These are phyloP conservation scores for Microcyclosporella mali DNA, from an alignment of 2,329 filamentous ascomycete species.

Conservation along the genomic window DNA sequence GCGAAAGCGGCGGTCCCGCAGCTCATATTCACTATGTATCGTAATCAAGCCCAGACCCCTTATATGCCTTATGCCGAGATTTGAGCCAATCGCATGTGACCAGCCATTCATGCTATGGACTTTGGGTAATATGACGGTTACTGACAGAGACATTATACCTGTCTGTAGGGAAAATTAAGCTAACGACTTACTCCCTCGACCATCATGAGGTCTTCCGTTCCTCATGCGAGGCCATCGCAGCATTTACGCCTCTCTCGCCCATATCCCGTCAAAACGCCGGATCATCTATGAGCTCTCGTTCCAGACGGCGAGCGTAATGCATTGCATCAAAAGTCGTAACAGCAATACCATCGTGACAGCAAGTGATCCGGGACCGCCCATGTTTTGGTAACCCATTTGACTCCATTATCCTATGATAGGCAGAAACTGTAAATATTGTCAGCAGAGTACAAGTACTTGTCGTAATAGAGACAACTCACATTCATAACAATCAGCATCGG, in stretches of 20 bases:
- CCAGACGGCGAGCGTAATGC: conserved; percentile 11
- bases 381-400: not conserved
- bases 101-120: no score
- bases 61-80: no score
- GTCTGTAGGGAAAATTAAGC: not conserved
- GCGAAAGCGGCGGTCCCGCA: no score
- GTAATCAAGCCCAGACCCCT: no score
- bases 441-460: conserved; percentile 1
- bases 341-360: not conserved
- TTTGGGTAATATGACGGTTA: no score
- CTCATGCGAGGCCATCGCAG: not conserved
- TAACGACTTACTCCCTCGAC: no score
- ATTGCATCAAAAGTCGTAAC: conserved; percentile 6
- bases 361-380: conserved; percentile 1
- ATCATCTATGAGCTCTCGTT: conserved; percentile 6
- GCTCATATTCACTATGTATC: no score
- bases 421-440: conserved; percentile 16
- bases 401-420: conserved; percentile 15
- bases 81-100: no score
- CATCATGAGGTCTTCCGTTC: not conserved
- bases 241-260: not conserved
- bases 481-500: conserved; percentile 98
- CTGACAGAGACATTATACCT: no score
- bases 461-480: conserved; percentile 53
- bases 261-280: no score